A percentile compares a stretch with the other conserved stretches of the same genome.
These are phyloP conservation scores for Aspergillus udagawae DNA, from an alignment of 2,329 filamentous ascomycete genomes.

Conservation along the genomic window DNA sequence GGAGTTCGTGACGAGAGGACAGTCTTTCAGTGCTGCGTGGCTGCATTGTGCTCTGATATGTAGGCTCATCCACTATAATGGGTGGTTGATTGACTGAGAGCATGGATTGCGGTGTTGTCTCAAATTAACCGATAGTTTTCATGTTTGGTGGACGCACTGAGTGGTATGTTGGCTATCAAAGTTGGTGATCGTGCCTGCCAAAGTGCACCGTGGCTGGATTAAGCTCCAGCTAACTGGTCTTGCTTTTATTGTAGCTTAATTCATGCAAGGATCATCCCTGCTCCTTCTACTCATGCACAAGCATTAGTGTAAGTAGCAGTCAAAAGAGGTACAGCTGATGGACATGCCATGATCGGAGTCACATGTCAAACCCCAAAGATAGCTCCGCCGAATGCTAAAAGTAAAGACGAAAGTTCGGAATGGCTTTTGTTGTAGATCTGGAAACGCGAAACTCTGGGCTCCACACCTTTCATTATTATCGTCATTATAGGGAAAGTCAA, in stretches of 20 bases:
- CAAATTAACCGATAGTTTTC: neutral
- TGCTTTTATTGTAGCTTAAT: neutral
- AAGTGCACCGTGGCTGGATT: neutral
- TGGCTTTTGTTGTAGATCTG: neutral
- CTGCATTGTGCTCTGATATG: neutral
- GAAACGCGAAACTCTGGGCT: neutral
- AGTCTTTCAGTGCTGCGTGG: neutral
- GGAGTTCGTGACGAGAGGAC: neutral
- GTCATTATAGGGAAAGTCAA: neutral
- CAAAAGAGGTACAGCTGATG: neutral
- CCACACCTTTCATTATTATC: neutral
- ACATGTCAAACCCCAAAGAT: neutral
- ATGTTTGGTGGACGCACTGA: neutral
- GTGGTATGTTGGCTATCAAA: neutral
- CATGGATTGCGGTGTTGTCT: neutral
- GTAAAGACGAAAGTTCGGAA: too few species aligned
- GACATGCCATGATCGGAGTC: neutral
- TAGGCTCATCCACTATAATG: neutral
- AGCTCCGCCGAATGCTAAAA: neutral
- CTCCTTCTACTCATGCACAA: neutral
- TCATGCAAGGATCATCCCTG: neutral
- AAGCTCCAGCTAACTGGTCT: neutral
- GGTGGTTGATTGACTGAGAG: neutral
- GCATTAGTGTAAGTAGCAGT: too few species aligned
- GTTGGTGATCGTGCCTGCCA: neutral